Percentiles rank a stretch among this genome's conserved stretches.
These are phyloP conservation scores for Iris pallida DNA, from an alignment of 116 monocot species.

Conservation along the genomic window DNA sequence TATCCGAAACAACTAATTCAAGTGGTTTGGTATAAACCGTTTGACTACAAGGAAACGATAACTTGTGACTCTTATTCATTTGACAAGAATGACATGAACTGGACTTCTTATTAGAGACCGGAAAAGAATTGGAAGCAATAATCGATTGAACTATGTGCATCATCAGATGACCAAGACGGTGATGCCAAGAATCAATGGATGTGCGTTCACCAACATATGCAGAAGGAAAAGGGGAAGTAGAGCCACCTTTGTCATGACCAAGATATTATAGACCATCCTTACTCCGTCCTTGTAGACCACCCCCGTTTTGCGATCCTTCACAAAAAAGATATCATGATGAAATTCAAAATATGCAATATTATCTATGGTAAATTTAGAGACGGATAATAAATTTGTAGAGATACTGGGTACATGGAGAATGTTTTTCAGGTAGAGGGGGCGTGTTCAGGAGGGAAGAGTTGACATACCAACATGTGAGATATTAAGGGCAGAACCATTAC, in stretches of 20 bases:
- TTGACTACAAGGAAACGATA: background rate
- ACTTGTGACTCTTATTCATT: conserved; percentile 1
- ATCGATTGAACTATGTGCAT: background rate
- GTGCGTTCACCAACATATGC: background rate
- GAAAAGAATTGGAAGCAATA: background rate
- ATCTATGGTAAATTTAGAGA: background rate
- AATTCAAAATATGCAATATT: conserved; percentile 15
- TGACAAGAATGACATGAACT: background rate
- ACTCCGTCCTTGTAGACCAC: background rate
- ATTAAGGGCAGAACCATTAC: background rate
- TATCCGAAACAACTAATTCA: background rate
- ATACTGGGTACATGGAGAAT: conserved; percentile 8
- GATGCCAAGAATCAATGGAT: background rate
- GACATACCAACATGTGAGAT: background rate
- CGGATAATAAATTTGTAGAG: conserved; percentile 7
- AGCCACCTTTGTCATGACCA: too few relatives aligned
- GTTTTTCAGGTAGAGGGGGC: background rate
- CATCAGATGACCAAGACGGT: background rate
- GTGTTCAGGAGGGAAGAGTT: background rate
- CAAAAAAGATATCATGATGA: background rate
- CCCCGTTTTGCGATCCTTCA: background rate
- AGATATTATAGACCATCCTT: conserved; percentile 1
- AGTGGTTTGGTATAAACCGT: background rate
- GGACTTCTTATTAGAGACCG: background rate
- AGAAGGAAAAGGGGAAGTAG: background rate